phyloP scores from a whole-genome alignment of 768 basidiomycete species.

The Calvatia gigantea region DNA sequence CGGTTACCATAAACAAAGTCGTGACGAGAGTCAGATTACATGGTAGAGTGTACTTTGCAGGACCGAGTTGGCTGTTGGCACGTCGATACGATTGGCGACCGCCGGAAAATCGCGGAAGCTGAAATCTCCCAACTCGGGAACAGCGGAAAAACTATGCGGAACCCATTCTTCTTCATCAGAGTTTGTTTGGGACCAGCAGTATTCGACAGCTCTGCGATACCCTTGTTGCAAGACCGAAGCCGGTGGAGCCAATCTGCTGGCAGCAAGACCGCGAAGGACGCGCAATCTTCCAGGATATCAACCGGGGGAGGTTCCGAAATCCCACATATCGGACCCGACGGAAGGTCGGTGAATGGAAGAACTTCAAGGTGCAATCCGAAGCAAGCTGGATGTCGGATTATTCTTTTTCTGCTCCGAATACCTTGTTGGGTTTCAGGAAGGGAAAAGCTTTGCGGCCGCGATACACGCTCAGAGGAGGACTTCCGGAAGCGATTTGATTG shows the following conservation, averaged over 20 bases:
- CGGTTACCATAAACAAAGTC: not conserved
- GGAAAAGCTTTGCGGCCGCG: slow-evolving; percentile 6
- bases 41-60: not conserved
- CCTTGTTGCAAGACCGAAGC: slow-evolving; percentile 1
- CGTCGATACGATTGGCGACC: not conserved
- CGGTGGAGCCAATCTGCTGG: slow-evolving; percentile 6
- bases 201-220: slow-evolving; percentile 1
- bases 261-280: slow-evolving; percentile 4
- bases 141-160: not conserved
- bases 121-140: not conserved
- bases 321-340: not conserved
- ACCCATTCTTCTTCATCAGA: slow-evolving; percentile 3
- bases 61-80: not conserved
- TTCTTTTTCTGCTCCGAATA: not conserved
- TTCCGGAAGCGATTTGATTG: not conserved
- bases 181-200: not conserved
- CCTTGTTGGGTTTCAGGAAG: not conserved
- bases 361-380: slow-evolving; percentile 5
- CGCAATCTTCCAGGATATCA: slow-evolving; percentile 6
- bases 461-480: not conserved
- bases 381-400: not conserved
- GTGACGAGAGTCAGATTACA: not conserved
- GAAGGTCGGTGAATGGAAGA: not conserved
- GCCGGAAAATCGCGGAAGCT: not conserved
- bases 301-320: not conserved